A percentile compares a stretch with the other conserved stretches of the same genome.
Conservation (phyloP, 352 stramenopile genomes). For the Pythium angustatum region DNA sequence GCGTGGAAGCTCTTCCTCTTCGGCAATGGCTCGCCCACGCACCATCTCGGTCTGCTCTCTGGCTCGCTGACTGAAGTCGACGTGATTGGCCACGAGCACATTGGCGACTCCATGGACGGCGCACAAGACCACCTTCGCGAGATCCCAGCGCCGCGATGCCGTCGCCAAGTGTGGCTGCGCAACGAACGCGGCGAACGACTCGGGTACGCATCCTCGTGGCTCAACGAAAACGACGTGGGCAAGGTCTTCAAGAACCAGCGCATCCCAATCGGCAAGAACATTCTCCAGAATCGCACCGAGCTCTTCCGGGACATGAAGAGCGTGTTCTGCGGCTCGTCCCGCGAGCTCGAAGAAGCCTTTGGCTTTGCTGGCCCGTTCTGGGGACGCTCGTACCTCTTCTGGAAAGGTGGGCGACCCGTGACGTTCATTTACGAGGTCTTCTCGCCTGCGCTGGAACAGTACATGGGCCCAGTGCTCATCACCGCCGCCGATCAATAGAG, state of each 20-base stretch:
- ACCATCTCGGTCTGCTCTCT: constrained; percentile 77
- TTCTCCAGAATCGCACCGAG: constrained; percentile 80
- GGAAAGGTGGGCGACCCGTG: constrained; percentile 70
- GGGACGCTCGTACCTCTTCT: constrained; percentile 87
- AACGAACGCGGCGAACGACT: constrained; percentile 71
- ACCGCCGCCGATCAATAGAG: constrained; percentile 10
- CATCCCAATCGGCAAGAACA: constrained; percentile 84
- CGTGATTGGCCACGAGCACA: constrained; percentile 63
- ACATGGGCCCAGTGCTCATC: constrained; percentile 73
- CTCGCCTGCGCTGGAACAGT: constrained; percentile 70
- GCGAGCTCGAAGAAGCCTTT: constrained; percentile 63
- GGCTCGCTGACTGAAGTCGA: constrained; percentile 76
- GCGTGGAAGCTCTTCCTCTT: constrained; percentile 85
- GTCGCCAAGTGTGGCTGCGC: constrained; percentile 79
- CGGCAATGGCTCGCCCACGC: constrained; percentile 80
- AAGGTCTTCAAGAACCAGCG: constrained; percentile 79
- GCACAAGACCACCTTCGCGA: constrained; percentile 45
- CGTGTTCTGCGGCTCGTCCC: constrained; percentile 67
- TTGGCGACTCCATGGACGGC: constrained; percentile 42
- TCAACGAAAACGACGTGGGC: constrained; percentile 62
- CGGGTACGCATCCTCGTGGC: constrained; percentile 83
- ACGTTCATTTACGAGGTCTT: constrained; percentile 91
- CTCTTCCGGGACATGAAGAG: constrained; percentile 86
- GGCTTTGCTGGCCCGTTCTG: constrained; percentile 71
- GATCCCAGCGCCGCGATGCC: constrained; percentile 59